A percentile compares a stretch with the other conserved stretches of the same genome.
These are phyloP conservation scores for Sindora glabra DNA, from an alignment of 306 rosid genomes.

Conservation along the genomic window DNA sequence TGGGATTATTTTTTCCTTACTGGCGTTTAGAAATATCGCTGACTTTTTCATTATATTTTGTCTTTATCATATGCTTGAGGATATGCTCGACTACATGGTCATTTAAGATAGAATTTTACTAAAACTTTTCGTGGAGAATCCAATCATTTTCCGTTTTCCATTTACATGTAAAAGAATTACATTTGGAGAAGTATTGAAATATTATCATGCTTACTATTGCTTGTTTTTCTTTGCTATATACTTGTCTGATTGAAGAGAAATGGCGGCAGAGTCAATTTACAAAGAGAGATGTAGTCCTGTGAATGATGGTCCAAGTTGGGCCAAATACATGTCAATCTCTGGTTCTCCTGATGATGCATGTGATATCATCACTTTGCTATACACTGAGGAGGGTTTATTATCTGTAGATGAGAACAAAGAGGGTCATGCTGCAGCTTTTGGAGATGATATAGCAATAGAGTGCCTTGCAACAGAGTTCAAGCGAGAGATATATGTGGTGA, in stretches of 20 bases:
- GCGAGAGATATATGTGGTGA: constrained; percentile 92
- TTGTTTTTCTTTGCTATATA: constrained; percentile 19
- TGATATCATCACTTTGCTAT: constrained; percentile 91
- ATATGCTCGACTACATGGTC: too few species aligned
- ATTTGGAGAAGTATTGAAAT: constrained; percentile 6
- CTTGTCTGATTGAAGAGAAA: constrained; percentile 51
- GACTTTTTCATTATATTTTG: too few species aligned
- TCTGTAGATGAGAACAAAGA: constrained; percentile 78
- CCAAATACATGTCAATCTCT: too few species aligned
- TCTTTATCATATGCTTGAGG: too few species aligned
- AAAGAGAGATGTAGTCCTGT: constrained; percentile 31
- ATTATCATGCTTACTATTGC: not conserved
- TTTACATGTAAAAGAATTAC: too few species aligned
- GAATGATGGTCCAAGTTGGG: too few species aligned
- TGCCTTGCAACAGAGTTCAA: constrained; percentile 96
- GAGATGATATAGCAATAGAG: constrained; percentile 94
- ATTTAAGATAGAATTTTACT: too few species aligned
- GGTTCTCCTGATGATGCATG: constrained; percentile 40
- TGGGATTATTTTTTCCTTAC: too few species aligned
- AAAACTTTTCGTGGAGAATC: too few species aligned
- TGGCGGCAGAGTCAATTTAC: constrained; percentile 92
- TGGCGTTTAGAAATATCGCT: too few species aligned
- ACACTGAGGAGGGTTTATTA: constrained; percentile 87
- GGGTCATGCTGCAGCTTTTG: constrained; percentile 96
- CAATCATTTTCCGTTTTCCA: too few species aligned